Evolutionary conservation across 352 stramenopile genomes (phyloP).

Genomic region (Phytophthora citrophthora): DNA sequence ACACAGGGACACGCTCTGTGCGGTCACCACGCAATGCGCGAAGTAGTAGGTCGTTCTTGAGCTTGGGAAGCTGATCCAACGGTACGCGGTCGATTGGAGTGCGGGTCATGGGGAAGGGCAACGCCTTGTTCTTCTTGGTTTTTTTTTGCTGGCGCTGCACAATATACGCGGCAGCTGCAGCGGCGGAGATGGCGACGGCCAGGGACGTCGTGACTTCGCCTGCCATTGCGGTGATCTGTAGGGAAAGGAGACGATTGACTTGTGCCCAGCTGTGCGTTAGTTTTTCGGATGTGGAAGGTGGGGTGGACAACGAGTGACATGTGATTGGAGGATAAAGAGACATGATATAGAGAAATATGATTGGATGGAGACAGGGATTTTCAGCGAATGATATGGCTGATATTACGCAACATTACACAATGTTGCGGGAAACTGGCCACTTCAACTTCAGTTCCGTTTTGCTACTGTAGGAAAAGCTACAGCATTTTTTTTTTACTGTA

Average conservation of each 20-base stretch:
- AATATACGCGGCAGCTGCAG: slow-evolving; percentile 67
- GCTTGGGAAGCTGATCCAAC: slow-evolving; percentile 72
- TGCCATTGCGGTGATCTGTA: slow-evolving; percentile 24
- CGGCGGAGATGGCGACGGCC: slow-evolving; percentile 49
- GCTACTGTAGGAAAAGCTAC: no score
- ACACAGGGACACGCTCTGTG: slow-evolving; percentile 94
- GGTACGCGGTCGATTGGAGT: slow-evolving; percentile 77
- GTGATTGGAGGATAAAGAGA: slow-evolving; percentile 6
- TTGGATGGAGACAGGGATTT: slow-evolving; percentile 15
- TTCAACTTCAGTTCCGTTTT: slow-evolving; percentile 8
- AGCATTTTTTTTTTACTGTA: no score
- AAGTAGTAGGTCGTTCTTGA: slow-evolving; percentile 92
- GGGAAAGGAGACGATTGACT: slow-evolving; percentile 13
- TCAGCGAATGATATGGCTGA: slow-evolving; percentile 13
- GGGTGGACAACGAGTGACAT: slow-evolving; percentile 2
- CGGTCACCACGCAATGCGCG: slow-evolving; percentile 86
- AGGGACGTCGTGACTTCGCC: slow-evolving; percentile 33
- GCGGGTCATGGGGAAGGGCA: slow-evolving; percentile 69
- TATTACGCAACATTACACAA: slow-evolving; percentile 6
- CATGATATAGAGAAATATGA: background rate
- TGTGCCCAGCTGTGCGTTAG: slow-evolving; percentile 10
- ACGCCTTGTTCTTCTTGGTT: slow-evolving; percentile 34
- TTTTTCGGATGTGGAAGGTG: slow-evolving; percentile 12
- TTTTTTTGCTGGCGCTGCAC: slow-evolving; percentile 62
- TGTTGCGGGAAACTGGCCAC: slow-evolving; percentile 5